Base-by-base conservation (phyloP, 805 yeast species). In the Yamadazyma laniorum region DNA sequence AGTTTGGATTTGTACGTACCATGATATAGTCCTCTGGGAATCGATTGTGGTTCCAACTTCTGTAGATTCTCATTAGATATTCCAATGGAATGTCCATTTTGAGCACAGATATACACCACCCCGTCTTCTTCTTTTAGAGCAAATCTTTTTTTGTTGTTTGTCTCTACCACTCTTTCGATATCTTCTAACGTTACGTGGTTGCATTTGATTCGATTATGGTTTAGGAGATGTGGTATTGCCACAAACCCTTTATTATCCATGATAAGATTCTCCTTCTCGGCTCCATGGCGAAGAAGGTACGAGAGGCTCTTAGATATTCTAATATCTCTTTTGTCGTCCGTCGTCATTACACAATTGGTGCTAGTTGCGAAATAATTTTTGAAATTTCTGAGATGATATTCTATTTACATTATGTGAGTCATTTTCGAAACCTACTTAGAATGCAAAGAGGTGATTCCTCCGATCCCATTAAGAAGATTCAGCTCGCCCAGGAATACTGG, bases 211-310 rank as follows among this genome's bases (percentile, higher is more conserved):
- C 82, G 69, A 30, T 76, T 70, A 51, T 82, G 82, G 1, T 47
- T 44, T 9, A 91, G 63, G 1, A 93, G 44, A 5, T 71, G 77
- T 0, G 55, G 48, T 3, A 90, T 54, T 1, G 66, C 52, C 3
- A 86, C 74, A 59, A 74, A 89, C 0, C 99, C 99, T 18, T 75
- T 63, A 0, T 55, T 42, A 51, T 83, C 85, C 2, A 93, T 85
- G 2, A 63, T 47, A 11, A 93, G 59, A 0, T 74, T 71, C 49
- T 87, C 93, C 35, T 78, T 74, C 12, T 61, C 54, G 0, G 98
- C 98, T 3, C 85, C 87, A 54, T 91, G 99, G n/a, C 99, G 70
- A 1, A 91, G 72, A 2, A 93, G 65, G 49, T 83, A 81, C 5
- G 95, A 75, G 21, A 93, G 64, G 0, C 85, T 68, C 47, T 85